These are phyloP conservation scores for Sporobolomyces pararoseus DNA, from an alignment of 768 basidiomycete species.

Conservation along the genomic window DNA sequence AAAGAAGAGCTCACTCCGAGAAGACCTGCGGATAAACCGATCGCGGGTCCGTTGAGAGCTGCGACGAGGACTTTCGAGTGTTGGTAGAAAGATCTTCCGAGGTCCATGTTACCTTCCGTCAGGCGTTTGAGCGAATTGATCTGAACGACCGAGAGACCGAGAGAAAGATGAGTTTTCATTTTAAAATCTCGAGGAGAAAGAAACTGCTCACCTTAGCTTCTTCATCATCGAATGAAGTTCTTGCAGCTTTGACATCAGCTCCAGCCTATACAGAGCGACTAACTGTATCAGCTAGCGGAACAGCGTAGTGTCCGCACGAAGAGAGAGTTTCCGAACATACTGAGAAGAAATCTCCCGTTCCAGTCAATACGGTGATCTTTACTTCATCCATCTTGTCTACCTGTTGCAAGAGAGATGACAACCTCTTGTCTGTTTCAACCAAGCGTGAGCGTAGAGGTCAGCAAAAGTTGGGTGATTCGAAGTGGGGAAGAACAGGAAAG, in stretches of 20 bases:
- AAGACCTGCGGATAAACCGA: constrained; percentile 51
- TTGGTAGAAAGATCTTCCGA: constrained; percentile 42
- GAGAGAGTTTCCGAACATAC: neutral
- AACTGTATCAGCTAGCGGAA: no score
- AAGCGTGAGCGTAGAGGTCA: neutral
- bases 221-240: neutral
- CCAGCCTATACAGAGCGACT: no score
- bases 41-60: constrained; percentile 69
- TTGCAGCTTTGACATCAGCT: constrained; percentile 34
- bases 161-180: no score
- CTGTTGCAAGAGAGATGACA: neutral
- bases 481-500: neutral
- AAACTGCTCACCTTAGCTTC: constrained; percentile 24
- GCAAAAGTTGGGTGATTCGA: neutral
- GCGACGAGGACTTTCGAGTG: constrained; percentile 69
- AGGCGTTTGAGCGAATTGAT: constrained; percentile 14
- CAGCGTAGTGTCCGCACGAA: no score
- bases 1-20: constrained; percentile 9
- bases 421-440: constrained; percentile 7
- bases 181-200: no score
- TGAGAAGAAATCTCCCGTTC: constrained; percentile 33
- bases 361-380: constrained; percentile 31
- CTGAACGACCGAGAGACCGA: neutral
- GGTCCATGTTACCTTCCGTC: constrained; percentile 29
- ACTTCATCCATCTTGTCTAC: constrained; percentile 26